These are phyloP conservation scores for Microcyclosporella mali DNA, from an alignment of 2,329 filamentous ascomycete species.

Conservation along the genomic window DNA sequence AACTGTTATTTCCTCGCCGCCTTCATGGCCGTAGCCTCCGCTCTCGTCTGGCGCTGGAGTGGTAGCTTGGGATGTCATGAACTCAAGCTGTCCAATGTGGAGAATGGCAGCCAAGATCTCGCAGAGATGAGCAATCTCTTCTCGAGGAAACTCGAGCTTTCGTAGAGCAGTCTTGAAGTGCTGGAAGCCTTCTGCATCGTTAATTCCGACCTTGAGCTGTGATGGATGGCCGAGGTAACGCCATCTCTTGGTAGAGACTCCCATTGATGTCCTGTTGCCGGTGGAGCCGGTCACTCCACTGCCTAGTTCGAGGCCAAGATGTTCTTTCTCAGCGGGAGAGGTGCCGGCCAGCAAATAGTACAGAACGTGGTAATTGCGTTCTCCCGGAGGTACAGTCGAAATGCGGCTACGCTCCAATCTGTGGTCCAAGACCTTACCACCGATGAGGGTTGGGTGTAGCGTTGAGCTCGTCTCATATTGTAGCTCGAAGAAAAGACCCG, in stretches of 20 bases:
- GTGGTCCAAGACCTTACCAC: conserved; percentile 91
- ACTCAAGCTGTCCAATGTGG: conserved; percentile 97
- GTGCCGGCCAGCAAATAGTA: conserved; percentile 95
- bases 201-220: conserved; percentile 93
- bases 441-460: conserved; percentile 79
- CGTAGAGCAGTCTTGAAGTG: conserved; percentile 94
- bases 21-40: conserved; percentile 92
- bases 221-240: conserved; percentile 94
- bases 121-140: conserved; percentile 94
- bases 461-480: conserved; percentile 90
- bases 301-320: conserved; percentile 59
- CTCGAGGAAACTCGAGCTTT: conserved; percentile 87
- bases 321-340: conserved; percentile 79
- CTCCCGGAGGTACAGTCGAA: conserved; percentile 84
- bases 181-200: conserved; percentile 91
- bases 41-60: conserved; percentile 79
- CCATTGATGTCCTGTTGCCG: conserved; percentile 50
- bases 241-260: conserved; percentile 71
- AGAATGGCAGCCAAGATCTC: conserved; percentile 89
- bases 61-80: conserved; percentile 74
- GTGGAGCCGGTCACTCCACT: conserved; percentile 47
- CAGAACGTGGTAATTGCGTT: conserved; percentile 91
- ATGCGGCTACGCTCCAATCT: conserved; percentile 87
- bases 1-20: conserved; percentile 73
- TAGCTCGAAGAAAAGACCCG: conserved; percentile 89